phyloP scores from a whole-genome alignment of 2,329 filamentous ascomycete genomes.

The Aspergillus fijiensis region DNA sequence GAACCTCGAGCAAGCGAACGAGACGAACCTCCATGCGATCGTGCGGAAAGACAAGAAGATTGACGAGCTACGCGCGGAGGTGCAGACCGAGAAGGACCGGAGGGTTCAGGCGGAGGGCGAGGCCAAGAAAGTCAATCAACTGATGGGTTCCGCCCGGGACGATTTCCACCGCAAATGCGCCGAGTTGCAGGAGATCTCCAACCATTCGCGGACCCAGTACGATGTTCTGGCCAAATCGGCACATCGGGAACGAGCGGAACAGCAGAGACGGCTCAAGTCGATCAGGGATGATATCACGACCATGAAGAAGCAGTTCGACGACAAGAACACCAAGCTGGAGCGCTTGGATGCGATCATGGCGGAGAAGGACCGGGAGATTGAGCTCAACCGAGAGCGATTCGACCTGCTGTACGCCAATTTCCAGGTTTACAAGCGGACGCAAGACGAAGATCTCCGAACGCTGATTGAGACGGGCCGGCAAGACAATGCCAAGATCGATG shows the following conservation, averaged over 20 bases:
- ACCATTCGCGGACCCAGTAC: slow-evolving; percentile 43
- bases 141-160: slow-evolving; percentile 43
- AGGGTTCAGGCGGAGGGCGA: slow-evolving; percentile 43
- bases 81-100: slow-evolving; percentile 44
- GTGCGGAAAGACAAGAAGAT: slow-evolving; percentile 50
- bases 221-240: slow-evolving; percentile 43
- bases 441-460: slow-evolving; percentile 41
- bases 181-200: slow-evolving; percentile 41
- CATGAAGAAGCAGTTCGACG: slow-evolving; percentile 37
- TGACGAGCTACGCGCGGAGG: slow-evolving; percentile 45
- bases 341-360: slow-evolving; percentile 48
- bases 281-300: slow-evolving; percentile 37
- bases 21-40: slow-evolving; percentile 48
- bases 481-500: slow-evolving; percentile 36
- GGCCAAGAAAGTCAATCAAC: slow-evolving; percentile 36
- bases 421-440: slow-evolving; percentile 42
- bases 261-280: slow-evolving; percentile 39
- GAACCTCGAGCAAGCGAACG: slow-evolving; percentile 48
- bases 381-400: slow-evolving; percentile 40
- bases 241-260: slow-evolving; percentile 43
- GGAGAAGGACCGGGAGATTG: slow-evolving; percentile 47
- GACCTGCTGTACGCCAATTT: slow-evolving; percentile 42
- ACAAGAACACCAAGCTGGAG: slow-evolving; percentile 37
- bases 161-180: slow-evolving; percentile 41
- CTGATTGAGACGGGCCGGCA: slow-evolving; percentile 31